Base-by-base conservation (phyloP, 495 filamentous ascomycete species). In the Penicillium subrubescens region DNA sequence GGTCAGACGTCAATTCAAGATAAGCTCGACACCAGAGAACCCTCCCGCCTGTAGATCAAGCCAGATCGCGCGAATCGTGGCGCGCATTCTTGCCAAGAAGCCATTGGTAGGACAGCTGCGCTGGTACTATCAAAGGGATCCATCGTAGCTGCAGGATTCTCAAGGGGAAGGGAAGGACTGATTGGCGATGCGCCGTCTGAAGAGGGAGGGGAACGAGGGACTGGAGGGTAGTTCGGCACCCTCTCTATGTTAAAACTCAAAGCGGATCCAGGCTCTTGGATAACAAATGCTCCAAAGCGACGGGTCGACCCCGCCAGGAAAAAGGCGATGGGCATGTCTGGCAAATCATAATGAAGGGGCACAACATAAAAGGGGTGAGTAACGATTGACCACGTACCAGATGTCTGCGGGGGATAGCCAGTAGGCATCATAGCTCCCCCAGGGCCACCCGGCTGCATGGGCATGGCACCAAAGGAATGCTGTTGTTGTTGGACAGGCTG, bases 341-440 rank as follows among this genome's bases (percentile, higher is more conserved):
- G 55, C 44, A 59, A 51, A 61, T 59, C 23, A 61, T 46, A 57
- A 48, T 37, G 37, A 54, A 60, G 60, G 43, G 51, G 39, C 29
- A 50, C 46, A 50, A 50, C 43, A 70, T 57, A 60, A 70, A 41
- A 56, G 69, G 48, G 14, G 67, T 57, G 57, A 54, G 1, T 75
- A 72, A 69, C 78, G 77, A 34, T 34, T 63, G 57, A 52, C 23
- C 67, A 75, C 78, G 66, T 77, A 81, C 78, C 78, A 57, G 76
- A 66, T 29, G 75, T 76, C 51, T 75, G 74, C 69, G 78, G 79
- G 63, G 77, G 71, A 59, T 78, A 79, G 54, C 74, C 73, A 48
- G 75, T 63, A 21, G 79, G 75, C 72, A 82, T 80, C 74, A 81
- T 78, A 65, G 74, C 72, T 77, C 79, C 79, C 74, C 76, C 71